These are phyloP conservation scores for Diutina catenulata DNA, from an alignment of 1,139 yeast genomes.

Conservation along the genomic window DNA sequence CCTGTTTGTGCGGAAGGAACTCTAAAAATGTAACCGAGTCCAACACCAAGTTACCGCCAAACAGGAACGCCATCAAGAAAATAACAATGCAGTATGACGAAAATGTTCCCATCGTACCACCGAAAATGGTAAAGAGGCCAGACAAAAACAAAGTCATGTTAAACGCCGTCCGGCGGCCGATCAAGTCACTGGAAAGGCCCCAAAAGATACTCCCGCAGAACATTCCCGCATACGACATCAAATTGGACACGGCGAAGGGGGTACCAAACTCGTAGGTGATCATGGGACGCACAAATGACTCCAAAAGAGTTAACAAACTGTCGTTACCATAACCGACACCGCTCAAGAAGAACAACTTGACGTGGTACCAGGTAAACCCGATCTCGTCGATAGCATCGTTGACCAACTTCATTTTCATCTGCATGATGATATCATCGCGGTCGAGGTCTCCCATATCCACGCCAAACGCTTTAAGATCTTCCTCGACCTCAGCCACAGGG, in stretches of 20 bases:
- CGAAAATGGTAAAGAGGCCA: not conserved
- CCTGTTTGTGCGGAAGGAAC: not conserved
- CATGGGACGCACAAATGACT: conserved; percentile 29
- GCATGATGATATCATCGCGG: conserved; percentile 2
- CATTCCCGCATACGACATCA: conserved; percentile 25
- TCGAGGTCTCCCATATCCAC: conserved; percentile 2
- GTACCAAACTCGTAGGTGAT: conserved; percentile 32
- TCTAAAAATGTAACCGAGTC: not conserved
- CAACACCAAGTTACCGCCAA: conserved; percentile 4
- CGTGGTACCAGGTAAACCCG: conserved; percentile 39
- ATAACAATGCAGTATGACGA: not conserved
- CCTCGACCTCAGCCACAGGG: not conserved
- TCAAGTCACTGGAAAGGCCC: conserved; percentile 49
- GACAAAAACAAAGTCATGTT: conserved; percentile 35
- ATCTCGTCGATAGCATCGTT: conserved; percentile 40
- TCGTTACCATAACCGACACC: conserved; percentile 61
- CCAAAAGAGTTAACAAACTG: conserved; percentile 40
- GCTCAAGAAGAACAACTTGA: conserved; percentile 31
- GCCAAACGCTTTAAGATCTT: not conserved
- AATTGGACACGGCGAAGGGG: conserved; percentile 19
- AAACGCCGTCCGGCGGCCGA: conserved; percentile 47
- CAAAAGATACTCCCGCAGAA: conserved; percentile 44
- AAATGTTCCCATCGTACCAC: conserved; percentile 1
- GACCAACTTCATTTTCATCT: conserved; percentile 17
- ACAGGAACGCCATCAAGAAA: not conserved